Evolutionary conservation across 1,284 basidiomycete species (phyloP), one percentile per base, ranked within the genome.

Genomic region (Erythrobasidium hasegawianum): DNA sequence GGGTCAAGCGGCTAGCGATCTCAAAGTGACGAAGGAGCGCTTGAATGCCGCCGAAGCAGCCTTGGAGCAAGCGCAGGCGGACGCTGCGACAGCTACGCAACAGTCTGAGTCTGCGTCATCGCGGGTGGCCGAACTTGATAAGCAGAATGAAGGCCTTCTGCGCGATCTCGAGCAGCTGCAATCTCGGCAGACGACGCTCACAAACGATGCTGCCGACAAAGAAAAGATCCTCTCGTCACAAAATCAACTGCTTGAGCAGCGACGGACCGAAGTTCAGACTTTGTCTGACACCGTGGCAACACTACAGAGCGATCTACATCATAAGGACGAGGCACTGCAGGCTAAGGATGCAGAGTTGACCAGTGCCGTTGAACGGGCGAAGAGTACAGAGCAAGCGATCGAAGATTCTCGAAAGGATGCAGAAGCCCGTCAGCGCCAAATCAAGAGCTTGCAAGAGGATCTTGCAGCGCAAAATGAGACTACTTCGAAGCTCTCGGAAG

Each of bases 141-240:
- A 58, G 1, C 68, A 69, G 40, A 70, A 70, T 40, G 60, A 57
- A n/a, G 58, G 64, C 45, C 53, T 72, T 3, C 59, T 69, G 59
- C 50, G 55, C 14, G 67, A 68, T 22, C 59, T 70, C 33, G 66
- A 68, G 11, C 67, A 70, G 14, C 50, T 71, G 4, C 57, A 64
- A 7, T 52, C 43, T 13, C 65, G 71, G 59, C 53, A 67, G 33
- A 68, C 66, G 49, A 40, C 52, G 4, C 52, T 67, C 11, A 56
- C 53, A 18, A 59, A 68, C 38, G 59, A 69, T 16, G 43, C 62
- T 18, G 66, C 59, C 20, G 40, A 40, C 13, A 18, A 55, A 18
- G 49, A 59, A 4, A 64, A 69, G 33, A 67, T 64, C 39, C 29
- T 54, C 33, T 56, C 45, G 9, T 29, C 50, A 10, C 27, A 67